phyloP scores from a whole-genome alignment of 352 stramenopile genomes.

The Pythium dissimile region DNA sequence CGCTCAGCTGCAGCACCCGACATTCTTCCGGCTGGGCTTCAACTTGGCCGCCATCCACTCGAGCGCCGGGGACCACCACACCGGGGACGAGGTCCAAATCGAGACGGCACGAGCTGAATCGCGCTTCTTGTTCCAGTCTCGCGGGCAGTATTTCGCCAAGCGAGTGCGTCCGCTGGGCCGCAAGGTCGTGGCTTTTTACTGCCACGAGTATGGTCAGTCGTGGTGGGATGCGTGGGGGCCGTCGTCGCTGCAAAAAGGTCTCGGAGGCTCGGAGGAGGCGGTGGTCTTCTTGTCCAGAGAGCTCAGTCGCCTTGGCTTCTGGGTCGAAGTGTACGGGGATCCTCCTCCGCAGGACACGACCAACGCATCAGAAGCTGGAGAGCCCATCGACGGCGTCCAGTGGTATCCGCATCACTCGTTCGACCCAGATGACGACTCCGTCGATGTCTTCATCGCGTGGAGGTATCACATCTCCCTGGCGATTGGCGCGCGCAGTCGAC shows the following conservation, averaged over 20 bases:
- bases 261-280: slow-evolving; percentile 90
- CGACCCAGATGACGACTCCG: slow-evolving; percentile 42
- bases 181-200: slow-evolving; percentile 81
- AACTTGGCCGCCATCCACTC: slow-evolving; percentile 49
- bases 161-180: slow-evolving; percentile 22
- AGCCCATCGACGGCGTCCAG: slow-evolving; percentile 30
- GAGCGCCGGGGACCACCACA: slow-evolving; percentile 21
- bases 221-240: slow-evolving; percentile 90
- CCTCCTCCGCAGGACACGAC: slow-evolving; percentile 31
- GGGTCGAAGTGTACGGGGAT: slow-evolving; percentile 86
- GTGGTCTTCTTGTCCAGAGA: slow-evolving; percentile 86
- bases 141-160: slow-evolving; percentile 30
- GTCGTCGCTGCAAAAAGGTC: slow-evolving; percentile 53
- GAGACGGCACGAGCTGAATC: slow-evolving; percentile 34
- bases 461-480: slow-evolving; percentile 83
- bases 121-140: slow-evolving; percentile 22
- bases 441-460: slow-evolving; percentile 92
- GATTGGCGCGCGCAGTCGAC: slow-evolving; percentile 31
- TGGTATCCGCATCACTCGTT: slow-evolving; percentile 80
- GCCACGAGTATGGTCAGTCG: slow-evolving; percentile 88
- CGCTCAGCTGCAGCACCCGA: slow-evolving; percentile 21
- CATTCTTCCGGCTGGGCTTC: slow-evolving; percentile 40
- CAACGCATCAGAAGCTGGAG: slow-evolving; percentile 25
- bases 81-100: slow-evolving; percentile 31
- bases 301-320: slow-evolving; percentile 76